Percentiles rank a stretch among this genome's conserved stretches.
phyloP scores from a whole-genome alignment of 768 basidiomycete genomes.

The Pleurotus platypus region DNA sequence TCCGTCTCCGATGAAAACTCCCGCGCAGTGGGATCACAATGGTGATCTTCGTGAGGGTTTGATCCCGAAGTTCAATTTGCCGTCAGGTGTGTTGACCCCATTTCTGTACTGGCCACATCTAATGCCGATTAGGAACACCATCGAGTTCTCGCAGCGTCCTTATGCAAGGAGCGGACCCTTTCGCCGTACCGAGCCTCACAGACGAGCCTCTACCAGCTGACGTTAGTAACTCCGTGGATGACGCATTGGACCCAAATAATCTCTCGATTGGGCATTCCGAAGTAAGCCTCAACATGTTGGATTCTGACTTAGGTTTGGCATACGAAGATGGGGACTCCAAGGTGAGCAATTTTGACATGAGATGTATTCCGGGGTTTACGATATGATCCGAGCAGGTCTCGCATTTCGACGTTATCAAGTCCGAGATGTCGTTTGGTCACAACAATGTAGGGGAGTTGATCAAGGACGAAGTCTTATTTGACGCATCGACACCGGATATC shows the following conservation, averaged over 20 bases:
- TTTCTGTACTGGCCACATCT: constrained; percentile 1
- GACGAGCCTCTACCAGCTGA: constrained; percentile 17
- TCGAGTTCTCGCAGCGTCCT: background rate
- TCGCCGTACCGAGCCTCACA: constrained; percentile 12
- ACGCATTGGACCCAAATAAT: constrained; percentile 23
- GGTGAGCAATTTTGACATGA: background rate
- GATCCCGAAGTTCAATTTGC: constrained; percentile 29
- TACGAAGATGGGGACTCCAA: background rate
- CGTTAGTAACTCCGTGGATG: constrained; percentile 2
- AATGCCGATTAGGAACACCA: constrained; percentile 13
- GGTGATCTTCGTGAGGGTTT: constrained; percentile 21
- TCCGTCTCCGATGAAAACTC: constrained; percentile 33
- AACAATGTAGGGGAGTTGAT: background rate
- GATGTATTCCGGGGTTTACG: background rate
- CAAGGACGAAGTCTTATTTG: background rate
- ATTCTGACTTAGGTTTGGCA: constrained; percentile 1
- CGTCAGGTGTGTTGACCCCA: constrained; percentile 5
- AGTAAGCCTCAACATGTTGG: constrained; percentile 3
- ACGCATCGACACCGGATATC: constrained; percentile 1
- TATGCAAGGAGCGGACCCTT: constrained; percentile 11
- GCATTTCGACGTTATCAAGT: background rate
- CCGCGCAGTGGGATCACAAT: constrained; percentile 6
- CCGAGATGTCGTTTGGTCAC: background rate
- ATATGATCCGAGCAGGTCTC: background rate
- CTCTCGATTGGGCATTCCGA: constrained; percentile 21